Evolutionary conservation across 495 filamentous ascomycete species (phyloP).

Genomic region (Pseudomonodictys pantanalensis): DNA sequence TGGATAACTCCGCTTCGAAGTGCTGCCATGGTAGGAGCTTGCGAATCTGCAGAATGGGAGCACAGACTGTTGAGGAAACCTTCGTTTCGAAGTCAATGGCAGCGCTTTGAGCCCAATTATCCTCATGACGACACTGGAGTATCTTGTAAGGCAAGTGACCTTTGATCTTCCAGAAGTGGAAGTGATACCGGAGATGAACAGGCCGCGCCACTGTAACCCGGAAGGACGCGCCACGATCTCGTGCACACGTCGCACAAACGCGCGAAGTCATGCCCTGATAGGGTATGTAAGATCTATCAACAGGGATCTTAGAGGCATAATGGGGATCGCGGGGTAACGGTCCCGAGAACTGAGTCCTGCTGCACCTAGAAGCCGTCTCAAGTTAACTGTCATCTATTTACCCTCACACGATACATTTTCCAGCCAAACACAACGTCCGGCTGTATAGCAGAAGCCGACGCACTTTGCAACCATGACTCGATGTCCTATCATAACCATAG

Average conservation of each 20-base stretch:
- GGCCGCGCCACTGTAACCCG: not conserved
- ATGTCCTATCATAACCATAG: conserved; percentile 1
- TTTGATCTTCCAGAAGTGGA: no score
- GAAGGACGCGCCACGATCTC: not conserved
- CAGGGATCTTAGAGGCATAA: conserved; percentile 10
- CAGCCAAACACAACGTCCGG: conserved; percentile 24
- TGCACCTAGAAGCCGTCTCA: conserved; percentile 26
- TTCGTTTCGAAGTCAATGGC: no score
- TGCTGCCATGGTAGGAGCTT: no score
- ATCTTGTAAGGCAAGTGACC: no score
- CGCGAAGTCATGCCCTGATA: not conserved
- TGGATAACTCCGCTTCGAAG: no score
- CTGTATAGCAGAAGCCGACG: not conserved
- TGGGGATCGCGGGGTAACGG: conserved; percentile 33
- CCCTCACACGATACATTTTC: conserved; percentile 13
- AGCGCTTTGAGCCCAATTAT: no score
- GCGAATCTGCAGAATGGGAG: no score
- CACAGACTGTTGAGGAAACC: no score
- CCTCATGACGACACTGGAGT: no score
- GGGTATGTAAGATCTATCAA: conserved; percentile 18
- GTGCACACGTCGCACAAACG: conserved; percentile 10
- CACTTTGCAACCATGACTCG: conserved; percentile 9
- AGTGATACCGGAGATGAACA: no score
- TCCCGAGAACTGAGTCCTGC: conserved; percentile 13
- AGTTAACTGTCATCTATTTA: conserved; percentile 30